Base-by-base conservation (phyloP, 805 yeast genomes). In the Ogataea ganodermae region DNA sequence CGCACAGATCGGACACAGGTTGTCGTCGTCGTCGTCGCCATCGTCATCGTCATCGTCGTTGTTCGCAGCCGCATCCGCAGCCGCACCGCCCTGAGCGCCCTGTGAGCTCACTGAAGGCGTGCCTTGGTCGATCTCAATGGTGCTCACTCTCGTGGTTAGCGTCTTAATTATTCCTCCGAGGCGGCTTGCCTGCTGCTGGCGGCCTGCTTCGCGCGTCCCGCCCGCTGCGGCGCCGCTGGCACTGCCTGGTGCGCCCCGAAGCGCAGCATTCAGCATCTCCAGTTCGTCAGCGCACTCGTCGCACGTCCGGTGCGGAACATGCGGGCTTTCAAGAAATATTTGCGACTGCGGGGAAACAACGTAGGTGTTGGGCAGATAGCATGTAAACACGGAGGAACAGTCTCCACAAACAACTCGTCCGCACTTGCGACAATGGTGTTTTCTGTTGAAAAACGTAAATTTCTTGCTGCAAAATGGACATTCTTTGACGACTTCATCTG, bases 341-440 rank as follows among this genome's bases (percentile, higher is more conserved):
- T 73, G 75, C 17, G 72, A 69, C 5, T 82, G 81, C 0, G 84
- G 79, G 2, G 74, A 66, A 3, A 80, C 84, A 7, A 84, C 80
- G 52, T 75, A 71, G 0, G 86, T 78, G 35, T 79, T 75, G 9
- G 86, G 80, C 37, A 82, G 72, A 60, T 83, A 86, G 27, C 73
- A 70, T 6, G 79, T 72, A 35, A 67, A 65, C 18, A 77, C 72
- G 7, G 69, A 61, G 6, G 92, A 82, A 59, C 96, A 89, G 32
- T 62, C 58, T 24, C 81, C 84, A 65, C 96, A 89, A 14, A 84
- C 87, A 0, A 89, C 84, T 27, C 81, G 71, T 2, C 96, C 96
- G 68, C 96, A 89, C 49, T 69, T 73, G 44, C 94, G 73, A 65
- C 96, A 89, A 63, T 89, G 96, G 67, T 89, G 96, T 46, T 90